Percentiles rank a stretch among this genome's conserved stretches.
Evolutionary conservation across 345 rosid species (phyloP).

Genomic region (Clarkia xantiana): DNA sequence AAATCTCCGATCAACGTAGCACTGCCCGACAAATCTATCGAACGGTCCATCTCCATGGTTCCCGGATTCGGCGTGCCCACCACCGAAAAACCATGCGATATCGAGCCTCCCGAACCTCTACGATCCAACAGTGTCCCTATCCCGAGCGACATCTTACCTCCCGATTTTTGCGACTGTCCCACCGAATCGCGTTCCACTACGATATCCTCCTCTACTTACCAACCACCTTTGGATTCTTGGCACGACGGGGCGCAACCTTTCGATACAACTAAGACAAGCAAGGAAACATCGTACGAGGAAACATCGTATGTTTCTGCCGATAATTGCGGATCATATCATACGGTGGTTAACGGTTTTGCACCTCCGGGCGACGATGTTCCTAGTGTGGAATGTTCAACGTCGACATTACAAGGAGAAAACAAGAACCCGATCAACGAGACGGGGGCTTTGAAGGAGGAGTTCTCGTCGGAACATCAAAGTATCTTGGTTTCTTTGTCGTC

Average conservation of each 20-base stretch:
- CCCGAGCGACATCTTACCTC: too few relatives aligned
- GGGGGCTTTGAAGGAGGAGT: slow-evolving; percentile 52
- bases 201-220: slow-evolving; percentile 16
- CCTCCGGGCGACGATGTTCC: slow-evolving; percentile 11
- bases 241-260: slow-evolving; percentile 13
- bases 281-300: slow-evolving; percentile 20
- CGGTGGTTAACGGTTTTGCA: slow-evolving; percentile 11
- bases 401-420: slow-evolving; percentile 22
- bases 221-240: slow-evolving; percentile 21
- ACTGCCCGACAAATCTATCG: slow-evolving; percentile 63
- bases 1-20: slow-evolving; percentile 69
- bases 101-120: slow-evolving; percentile 26
- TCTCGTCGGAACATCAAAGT: slow-evolving; percentile 78
- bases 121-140: slow-evolving; percentile 40
- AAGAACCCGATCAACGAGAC: slow-evolving; percentile 27
- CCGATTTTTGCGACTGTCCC: slow-evolving; percentile 2
- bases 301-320: slow-evolving; percentile 20
- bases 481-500: slow-evolving; percentile 95
- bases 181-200: slow-evolving; percentile 20
- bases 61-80: slow-evolving; percentile 60
- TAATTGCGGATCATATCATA: slow-evolving; percentile 17
- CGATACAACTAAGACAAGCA: slow-evolving; percentile 21
- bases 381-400: slow-evolving; percentile 23
- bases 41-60: slow-evolving; percentile 76
- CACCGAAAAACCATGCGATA: slow-evolving; percentile 32